Percentiles rank a stretch among this genome's conserved stretches.
Conservation (phyloP, 139 green algal genomes). For the Closterium sp. region DNA sequence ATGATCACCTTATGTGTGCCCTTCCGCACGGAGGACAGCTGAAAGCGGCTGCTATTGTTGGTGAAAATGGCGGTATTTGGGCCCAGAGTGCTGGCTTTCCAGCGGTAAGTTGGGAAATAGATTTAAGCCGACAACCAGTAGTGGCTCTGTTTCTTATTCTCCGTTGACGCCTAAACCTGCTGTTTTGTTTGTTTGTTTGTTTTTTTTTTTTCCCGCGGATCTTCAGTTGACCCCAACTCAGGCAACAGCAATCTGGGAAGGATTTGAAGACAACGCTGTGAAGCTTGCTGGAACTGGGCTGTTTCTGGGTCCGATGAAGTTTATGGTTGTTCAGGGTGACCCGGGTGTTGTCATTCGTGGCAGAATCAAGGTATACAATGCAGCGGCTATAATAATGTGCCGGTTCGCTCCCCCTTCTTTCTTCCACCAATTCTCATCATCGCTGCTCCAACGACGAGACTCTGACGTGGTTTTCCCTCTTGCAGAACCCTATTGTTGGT, state of each 20-base stretch:
- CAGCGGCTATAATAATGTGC: slow-evolving; percentile 33
- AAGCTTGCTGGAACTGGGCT: not conserved
- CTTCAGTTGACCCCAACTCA: not conserved
- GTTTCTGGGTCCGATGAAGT: slow-evolving; percentile 35
- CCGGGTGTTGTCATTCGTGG: slow-evolving; percentile 43
- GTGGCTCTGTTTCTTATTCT: slow-evolving; percentile 17
- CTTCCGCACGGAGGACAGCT: slow-evolving; percentile 25
- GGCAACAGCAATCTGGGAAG: not conserved
- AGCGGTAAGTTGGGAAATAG: slow-evolving; percentile 31
- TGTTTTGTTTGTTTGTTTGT: too few species aligned
- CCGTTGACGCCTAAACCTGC: slow-evolving; percentile 4
- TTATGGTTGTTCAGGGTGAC: slow-evolving; percentile 46
- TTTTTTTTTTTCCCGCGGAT: not conserved
- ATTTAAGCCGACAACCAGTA: slow-evolving; percentile 7
- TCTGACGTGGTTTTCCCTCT: not conserved
- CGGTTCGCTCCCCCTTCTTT: not conserved
- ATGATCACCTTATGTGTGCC: slow-evolving; percentile 52
- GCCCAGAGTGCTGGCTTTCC: slow-evolving; percentile 44
- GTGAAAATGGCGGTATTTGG: slow-evolving; percentile 43
- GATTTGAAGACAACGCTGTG: not conserved
- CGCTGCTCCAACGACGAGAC: not conserved
- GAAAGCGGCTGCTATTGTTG: slow-evolving; percentile 30
- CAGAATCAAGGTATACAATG: slow-evolving; percentile 1
- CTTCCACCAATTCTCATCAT: not conserved
- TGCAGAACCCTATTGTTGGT: not conserved